Evolutionary conservation across 192 early-diverging fungal genomes (phyloP).

Genomic region (Mortierella alpina): DNA sequence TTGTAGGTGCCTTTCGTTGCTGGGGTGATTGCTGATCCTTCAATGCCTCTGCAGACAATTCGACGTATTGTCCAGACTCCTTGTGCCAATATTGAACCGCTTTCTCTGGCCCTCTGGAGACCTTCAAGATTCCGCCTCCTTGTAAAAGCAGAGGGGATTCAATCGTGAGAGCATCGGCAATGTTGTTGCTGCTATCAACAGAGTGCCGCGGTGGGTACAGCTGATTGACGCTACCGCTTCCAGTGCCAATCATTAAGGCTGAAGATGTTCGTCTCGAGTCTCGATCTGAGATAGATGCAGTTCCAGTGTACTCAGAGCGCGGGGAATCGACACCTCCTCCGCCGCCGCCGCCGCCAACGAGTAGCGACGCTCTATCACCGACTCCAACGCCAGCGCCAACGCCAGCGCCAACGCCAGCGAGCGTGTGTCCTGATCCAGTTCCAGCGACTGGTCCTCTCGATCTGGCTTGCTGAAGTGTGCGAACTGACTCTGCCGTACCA

Average conservation of each 20-base stretch:
- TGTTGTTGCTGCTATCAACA: constrained; percentile 31
- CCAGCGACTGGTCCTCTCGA: constrained; percentile 24
- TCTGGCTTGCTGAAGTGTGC: constrained; percentile 1
- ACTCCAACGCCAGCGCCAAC: constrained; percentile 3
- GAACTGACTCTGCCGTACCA: constrained; percentile 23
- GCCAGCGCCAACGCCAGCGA: neutral
- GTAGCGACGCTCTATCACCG: neutral
- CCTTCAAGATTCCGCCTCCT: constrained; percentile 37
- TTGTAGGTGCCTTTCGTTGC: neutral
- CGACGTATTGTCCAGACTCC: constrained; percentile 22
- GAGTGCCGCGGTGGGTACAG: constrained; percentile 29
- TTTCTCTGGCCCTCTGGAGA: constrained; percentile 46
- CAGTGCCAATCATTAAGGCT: constrained; percentile 3
- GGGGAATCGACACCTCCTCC: constrained; percentile 2
- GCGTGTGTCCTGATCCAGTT: neutral
- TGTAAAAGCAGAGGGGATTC: constrained; percentile 29
- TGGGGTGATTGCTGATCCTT: constrained; percentile 16
- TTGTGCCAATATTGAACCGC: constrained; percentile 43
- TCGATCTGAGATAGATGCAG: constrained; percentile 3
- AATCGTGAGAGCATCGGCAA: constrained; percentile 27
- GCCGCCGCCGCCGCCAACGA: neutral
- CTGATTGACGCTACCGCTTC: constrained; percentile 5
- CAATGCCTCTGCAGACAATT: constrained; percentile 22
- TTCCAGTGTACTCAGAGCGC: constrained; percentile 8
- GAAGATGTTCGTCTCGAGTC: constrained; percentile 11